A percentile compares a stretch with the other conserved stretches of the same genome.
These are phyloP conservation scores for Cubamyces sp. DNA, from an alignment of 768 basidiomycete species.

Conservation along the genomic window DNA sequence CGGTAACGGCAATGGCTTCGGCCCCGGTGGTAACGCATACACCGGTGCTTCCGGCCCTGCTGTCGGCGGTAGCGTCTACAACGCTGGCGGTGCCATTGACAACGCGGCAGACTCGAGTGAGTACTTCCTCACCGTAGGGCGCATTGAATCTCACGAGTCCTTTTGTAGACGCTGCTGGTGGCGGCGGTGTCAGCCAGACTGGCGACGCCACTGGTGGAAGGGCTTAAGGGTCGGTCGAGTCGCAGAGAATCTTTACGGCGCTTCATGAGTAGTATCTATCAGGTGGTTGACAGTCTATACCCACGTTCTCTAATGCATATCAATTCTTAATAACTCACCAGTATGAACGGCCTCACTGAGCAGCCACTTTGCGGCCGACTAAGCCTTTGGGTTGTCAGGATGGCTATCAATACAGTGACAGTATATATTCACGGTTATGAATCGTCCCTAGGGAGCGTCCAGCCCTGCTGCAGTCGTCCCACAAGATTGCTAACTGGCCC, in stretches of 20 bases:
- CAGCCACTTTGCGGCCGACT: too few species aligned
- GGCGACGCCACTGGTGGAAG: constrained; percentile 29
- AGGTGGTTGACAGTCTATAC: constrained; percentile 29
- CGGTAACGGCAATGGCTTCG: constrained; percentile 28
- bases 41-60: constrained; percentile 27
- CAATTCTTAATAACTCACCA: neutral
- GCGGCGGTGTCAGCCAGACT: constrained; percentile 26
- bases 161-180: constrained; percentile 21
- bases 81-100: constrained; percentile 23
- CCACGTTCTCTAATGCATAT: constrained; percentile 26
- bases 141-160: neutral
- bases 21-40: constrained; percentile 34
- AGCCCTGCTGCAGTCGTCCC: constrained; percentile 78
- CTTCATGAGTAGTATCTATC: constrained; percentile 18
- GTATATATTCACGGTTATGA: constrained; percentile 5
- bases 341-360: too few species aligned
- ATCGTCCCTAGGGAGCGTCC: constrained; percentile 74
- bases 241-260: constrained; percentile 17
- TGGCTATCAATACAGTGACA: neutral
- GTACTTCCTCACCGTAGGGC: too few species aligned
- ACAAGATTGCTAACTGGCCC: constrained; percentile 93
- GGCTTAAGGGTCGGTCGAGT: constrained; percentile 16
- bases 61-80: constrained; percentile 26
- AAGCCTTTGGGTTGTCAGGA: neutral
- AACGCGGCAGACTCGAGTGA: constrained; percentile 28